Percentiles rank a stretch among this genome's conserved stretches.
Conservation (phyloP, 2,329 filamentous ascomycete genomes). For the Septoria petroselini region DNA sequence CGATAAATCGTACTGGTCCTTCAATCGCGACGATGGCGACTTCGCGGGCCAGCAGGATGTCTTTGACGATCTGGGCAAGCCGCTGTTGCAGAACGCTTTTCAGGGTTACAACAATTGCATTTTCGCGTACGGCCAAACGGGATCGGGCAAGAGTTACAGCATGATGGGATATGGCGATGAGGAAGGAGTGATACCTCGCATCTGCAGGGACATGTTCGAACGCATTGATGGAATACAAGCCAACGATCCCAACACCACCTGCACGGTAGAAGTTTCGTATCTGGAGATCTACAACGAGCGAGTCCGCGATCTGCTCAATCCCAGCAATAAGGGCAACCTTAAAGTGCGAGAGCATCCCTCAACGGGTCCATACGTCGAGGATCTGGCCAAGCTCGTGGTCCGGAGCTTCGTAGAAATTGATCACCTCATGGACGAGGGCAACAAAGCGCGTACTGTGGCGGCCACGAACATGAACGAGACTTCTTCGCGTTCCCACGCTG, state of each 20-base stretch:
- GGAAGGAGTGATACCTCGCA: constrained; percentile 90
- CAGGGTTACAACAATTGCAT: constrained; percentile 99
- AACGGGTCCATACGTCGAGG: constrained; percentile 95
- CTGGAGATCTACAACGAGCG: constrained; percentile 99
- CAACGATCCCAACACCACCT: constrained; percentile 71
- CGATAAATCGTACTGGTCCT: constrained; percentile 98
- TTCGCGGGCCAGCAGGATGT: constrained; percentile 90
- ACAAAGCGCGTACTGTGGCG: constrained; percentile 95
- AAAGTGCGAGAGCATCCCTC: constrained; percentile 97
- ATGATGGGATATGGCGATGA: constrained; percentile 99
- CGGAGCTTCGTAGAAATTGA: constrained; percentile 94
- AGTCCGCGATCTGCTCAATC: constrained; percentile 92
- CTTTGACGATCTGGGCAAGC: constrained; percentile 81
- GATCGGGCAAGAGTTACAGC: constrained; percentile 97
- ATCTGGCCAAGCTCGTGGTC: constrained; percentile 91
- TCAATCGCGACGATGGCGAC: constrained; percentile 73
- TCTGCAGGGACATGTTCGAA: constrained; percentile 97
- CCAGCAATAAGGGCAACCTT: constrained; percentile 89
- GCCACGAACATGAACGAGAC: constrained; percentile 99
- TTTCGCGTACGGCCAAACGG: constrained; percentile 97
- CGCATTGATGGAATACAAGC: constrained; percentile 69
- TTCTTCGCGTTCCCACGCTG: constrained; percentile 94
- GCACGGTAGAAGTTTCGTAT: constrained; percentile 96
- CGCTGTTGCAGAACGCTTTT: constrained; percentile 95
- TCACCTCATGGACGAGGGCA: constrained; percentile 97